Percentiles rank a stretch among this genome's conserved stretches.
phyloP scores from a whole-genome alignment of 495 filamentous ascomycete genomes.

The Opeltia flavorubescens region DNA sequence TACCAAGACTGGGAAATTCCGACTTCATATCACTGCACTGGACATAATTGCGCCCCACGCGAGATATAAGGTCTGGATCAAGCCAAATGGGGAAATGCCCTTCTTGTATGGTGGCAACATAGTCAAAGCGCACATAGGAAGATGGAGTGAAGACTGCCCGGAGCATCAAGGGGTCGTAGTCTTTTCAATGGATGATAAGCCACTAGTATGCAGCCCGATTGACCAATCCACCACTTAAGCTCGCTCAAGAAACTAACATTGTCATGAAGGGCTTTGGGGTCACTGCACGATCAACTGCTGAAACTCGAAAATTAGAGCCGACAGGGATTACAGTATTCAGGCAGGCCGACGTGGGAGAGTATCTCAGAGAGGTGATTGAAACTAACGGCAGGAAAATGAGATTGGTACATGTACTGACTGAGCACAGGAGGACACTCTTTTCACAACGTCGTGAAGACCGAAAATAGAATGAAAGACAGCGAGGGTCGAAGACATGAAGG shows the following conservation, averaged over 20 bases:
- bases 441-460: constrained; percentile 25
- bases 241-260: background rate
- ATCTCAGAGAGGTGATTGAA: constrained; percentile 55
- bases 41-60: constrained; percentile 79
- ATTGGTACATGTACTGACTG: constrained; percentile 10
- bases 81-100: constrained; percentile 88
- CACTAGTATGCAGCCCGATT: constrained; percentile 24
- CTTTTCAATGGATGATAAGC: constrained; percentile 29
- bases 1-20: constrained; percentile 85
- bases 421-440: constrained; percentile 32
- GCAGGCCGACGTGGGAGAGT: constrained; percentile 85
- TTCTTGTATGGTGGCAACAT: constrained; percentile 79
- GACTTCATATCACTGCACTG: constrained; percentile 70
- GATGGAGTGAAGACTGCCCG: constrained; percentile 72
- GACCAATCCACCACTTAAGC: background rate
- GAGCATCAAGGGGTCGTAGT: constrained; percentile 31
- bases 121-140: constrained; percentile 80
- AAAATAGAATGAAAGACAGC: too few species aligned
- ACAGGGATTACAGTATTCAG: constrained; percentile 76
- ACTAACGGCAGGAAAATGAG: background rate
- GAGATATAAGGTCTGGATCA: constrained; percentile 89
- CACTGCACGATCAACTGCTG: constrained; percentile 67
- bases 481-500: background rate
- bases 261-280: constrained; percentile 57
- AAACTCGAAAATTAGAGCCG: constrained; percentile 69